Conservation (phyloP, 371 early-diverging fungal genomes). For the Conidiobolus incongruus region DNA sequence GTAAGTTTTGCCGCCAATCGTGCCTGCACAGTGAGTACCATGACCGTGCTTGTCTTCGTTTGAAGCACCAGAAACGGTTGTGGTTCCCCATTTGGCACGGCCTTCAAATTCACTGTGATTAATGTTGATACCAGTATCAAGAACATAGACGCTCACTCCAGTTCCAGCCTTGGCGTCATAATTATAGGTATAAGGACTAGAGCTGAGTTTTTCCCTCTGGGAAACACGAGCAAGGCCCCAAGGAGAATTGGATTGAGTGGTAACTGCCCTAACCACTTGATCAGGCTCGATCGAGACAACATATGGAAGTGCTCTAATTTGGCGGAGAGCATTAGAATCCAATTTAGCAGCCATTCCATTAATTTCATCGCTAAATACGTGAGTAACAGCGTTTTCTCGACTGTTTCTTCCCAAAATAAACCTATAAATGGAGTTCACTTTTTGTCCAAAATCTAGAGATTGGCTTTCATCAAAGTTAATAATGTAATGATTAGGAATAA, state of each 20-base stretch:
- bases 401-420: no score
- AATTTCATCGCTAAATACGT: no score
- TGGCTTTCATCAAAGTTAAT: no score
- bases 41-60: slow-evolving; percentile 23
- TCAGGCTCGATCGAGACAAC: background rate
- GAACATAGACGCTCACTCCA: slow-evolving; percentile 45
- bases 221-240: slow-evolving; percentile 35
- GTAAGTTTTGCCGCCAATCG: slow-evolving; percentile 22
- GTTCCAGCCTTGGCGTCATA: slow-evolving; percentile 16
- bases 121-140: slow-evolving; percentile 61
- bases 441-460: no score
- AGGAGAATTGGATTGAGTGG: background rate
- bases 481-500: no score
- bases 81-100: no score
- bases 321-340: no score
- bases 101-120: slow-evolving; percentile 51
- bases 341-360: no score
- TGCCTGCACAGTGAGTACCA: slow-evolving; percentile 31
- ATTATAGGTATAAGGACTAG: no score
- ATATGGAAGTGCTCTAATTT: background rate
- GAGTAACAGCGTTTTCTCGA: no score
- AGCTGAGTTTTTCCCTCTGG: slow-evolving; percentile 9
- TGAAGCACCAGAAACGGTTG: slow-evolving; percentile 13
- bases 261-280: background rate
- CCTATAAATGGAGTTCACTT: no score